Evolutionary conservation across 2,329 filamentous ascomycete genomes (phyloP), one percentile per base, ranked within the genome.

Genomic region (Claviceps spartinae): DNA sequence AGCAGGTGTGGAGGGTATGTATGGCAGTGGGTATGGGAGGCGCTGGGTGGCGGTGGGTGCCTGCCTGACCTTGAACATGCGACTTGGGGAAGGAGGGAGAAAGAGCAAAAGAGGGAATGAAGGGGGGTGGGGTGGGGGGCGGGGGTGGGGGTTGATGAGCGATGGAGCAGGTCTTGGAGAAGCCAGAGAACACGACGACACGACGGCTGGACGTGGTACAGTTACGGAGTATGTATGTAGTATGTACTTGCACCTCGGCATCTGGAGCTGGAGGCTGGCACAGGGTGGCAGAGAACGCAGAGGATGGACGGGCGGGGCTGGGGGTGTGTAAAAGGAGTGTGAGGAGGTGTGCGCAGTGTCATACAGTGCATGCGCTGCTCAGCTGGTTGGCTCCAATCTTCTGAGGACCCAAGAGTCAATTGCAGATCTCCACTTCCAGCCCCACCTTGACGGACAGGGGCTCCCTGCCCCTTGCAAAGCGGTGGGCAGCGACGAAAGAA

Each of bases 1-100:
- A 13, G 20, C 41, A 40, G 48, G 50, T 47, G 54, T 48, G 49
- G 52, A 48, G 51, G 53, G 55, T 59, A 58, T 57, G 58, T 53
- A 56, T 45, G 57, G 47, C 22, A 42, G 49, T 40, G 49, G 49
- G 14, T 50, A 38, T 38, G 30, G 34, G 40, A 43, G 24, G n/a
- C 20, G 22, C 20, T 44, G 42, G 42, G 42, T 22, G 42, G 42
- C 42, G 22, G 37, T 14, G 16, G 14, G 30, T 36, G 45, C 45
- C 45, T 47, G 45, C 30, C 30, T 37, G 45, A 47, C 45, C 45
- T 30, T 13, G 45, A 47, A 47, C 11, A 37, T 47, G 42, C 43
- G n/a, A 34, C 24, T 46, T n/a, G 18, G 46, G 24, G 24, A 24
- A 24, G 20, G 46, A 30, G 24, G 18, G 34, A 20, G 26, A 26